Percentiles rank a stretch among this genome's conserved stretches.
Evolutionary conservation across 2,329 filamentous ascomycete genomes (phyloP).

Genomic region (Penicillium sp.): DNA sequence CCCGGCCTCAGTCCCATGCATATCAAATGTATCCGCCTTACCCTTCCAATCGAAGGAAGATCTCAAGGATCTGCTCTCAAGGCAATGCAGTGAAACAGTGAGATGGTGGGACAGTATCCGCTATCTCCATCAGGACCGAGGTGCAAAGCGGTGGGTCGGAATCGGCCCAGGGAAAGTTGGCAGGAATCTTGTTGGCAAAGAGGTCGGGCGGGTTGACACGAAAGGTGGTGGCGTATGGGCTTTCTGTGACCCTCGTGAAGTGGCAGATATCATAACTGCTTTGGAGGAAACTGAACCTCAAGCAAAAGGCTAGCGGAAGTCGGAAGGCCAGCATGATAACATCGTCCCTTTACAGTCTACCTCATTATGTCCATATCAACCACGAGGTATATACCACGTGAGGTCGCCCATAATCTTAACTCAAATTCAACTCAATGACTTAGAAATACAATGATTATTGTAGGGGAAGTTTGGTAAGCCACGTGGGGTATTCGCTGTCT

Average conservation of each 20-base stretch:
- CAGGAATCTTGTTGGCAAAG: conserved; percentile 87
- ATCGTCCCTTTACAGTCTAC: neutral
- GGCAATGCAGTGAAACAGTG: conserved; percentile 87
- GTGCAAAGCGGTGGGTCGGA: conserved; percentile 80
- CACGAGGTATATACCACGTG: neutral
- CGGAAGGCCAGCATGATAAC: neutral
- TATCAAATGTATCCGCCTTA: conserved; percentile 80
- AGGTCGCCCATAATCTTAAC: neutral
- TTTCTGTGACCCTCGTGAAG: conserved; percentile 73
- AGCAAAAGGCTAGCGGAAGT: neutral
- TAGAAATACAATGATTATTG: neutral
- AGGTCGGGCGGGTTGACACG: conserved; percentile 76
- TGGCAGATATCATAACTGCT: conserved; percentile 64
- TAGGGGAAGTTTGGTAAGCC: neutral
- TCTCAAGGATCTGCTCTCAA: conserved; percentile 71
- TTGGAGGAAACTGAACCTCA: conserved; percentile 60
- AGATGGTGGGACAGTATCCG: conserved; percentile 91
- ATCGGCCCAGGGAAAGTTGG: conserved; percentile 93
- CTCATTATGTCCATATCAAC: neutral
- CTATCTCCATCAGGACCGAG: conserved; percentile 79
- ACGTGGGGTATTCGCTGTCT: conserved; percentile 50
- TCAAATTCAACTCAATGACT: neutral
- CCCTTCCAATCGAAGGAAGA: conserved; percentile 72
- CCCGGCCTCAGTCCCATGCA: conserved; percentile 69
- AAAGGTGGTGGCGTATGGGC: conserved; percentile 93